Evolutionary conservation across 1,284 basidiomycete species (phyloP).

Genomic region (Pholiota adiposa): DNA sequence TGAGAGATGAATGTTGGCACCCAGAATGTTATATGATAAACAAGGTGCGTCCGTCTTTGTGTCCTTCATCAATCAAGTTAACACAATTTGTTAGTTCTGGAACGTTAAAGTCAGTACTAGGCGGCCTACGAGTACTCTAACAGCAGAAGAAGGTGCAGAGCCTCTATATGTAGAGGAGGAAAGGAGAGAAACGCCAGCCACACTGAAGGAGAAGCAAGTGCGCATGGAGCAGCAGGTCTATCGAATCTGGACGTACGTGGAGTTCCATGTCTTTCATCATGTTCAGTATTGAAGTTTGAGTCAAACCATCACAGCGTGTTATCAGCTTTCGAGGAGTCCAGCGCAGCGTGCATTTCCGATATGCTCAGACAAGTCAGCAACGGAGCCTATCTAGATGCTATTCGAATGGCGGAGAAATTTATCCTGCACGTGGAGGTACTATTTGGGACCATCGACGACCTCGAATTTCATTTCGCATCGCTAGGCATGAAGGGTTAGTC

Average conservation of each 20-base stretch:
- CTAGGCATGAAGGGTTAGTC: conserved; percentile 82
- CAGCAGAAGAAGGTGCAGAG: conserved; percentile 56
- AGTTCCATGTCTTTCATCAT: conserved; percentile 5
- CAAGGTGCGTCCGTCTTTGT: conserved; percentile 63
- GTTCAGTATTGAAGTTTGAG: conserved; percentile 7
- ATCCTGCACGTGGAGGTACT: conserved; percentile 98
- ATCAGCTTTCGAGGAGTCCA: conserved; percentile 97
- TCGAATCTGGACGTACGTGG: conserved; percentile 94
- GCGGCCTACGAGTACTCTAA: conserved; percentile 59
- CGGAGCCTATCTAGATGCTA: conserved; percentile 94
- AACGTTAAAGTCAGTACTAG: conserved; percentile 95
- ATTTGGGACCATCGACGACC: conserved; percentile 96
- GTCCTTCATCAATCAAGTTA: conserved; percentile 17
- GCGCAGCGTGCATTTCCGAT: conserved; percentile 98
- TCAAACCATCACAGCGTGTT: conserved; percentile 65
- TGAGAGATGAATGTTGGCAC: conserved; percentile 99
- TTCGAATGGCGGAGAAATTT: conserved; percentile 98
- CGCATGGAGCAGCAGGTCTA: conserved; percentile 98
- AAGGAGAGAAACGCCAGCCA: conserved; percentile 74
- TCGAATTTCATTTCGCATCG: conserved; percentile 88
- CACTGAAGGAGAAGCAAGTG: conserved; percentile 91
- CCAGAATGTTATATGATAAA: conserved; percentile 99
- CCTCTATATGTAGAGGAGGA: conserved; percentile 75
- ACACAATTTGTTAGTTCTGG: conserved; percentile 79
- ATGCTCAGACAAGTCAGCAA: conserved; percentile 98